phyloP scores from a whole-genome alignment of 2,329 filamentous ascomycete species.

The Fusarium xyrophilum region DNA sequence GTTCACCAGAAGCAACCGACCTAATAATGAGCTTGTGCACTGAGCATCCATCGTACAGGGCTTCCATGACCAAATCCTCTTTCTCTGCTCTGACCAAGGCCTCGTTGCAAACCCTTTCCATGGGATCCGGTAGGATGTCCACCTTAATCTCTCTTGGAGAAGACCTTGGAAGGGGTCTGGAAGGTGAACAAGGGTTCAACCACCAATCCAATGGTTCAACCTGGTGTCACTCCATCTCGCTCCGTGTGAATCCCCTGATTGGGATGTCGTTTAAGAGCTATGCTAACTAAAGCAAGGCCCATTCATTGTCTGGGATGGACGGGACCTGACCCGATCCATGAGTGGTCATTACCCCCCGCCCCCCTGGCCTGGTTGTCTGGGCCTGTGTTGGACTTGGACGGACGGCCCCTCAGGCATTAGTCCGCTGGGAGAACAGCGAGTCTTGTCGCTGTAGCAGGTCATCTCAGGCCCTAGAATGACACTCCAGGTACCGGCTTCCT shows the following conservation, averaged over 20 bases:
- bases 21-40: neutral
- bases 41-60: conserved; percentile 2
- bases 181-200: conserved; percentile 22
- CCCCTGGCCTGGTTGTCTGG: neutral
- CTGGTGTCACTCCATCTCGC: conserved; percentile 31
- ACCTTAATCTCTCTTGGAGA: conserved; percentile 36
- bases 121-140: conserved; percentile 26
- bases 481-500: neutral
- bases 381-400: conserved; percentile 13
- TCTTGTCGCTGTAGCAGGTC: conserved; percentile 5
- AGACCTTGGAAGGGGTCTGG: conserved; percentile 30
- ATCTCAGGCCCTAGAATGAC: conserved; percentile 6
- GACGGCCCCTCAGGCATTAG: conserved; percentile 14
- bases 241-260: conserved; percentile 28
- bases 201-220: conserved; percentile 27
- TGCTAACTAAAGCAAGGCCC: conserved; percentile 17
- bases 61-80: conserved; percentile 27
- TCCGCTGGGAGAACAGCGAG: conserved; percentile 5
- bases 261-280: conserved; percentile 21
- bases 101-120: conserved; percentile 24
- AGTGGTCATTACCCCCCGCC: conserved; percentile 5
- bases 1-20: conserved; percentile 1
- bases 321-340: conserved; percentile 19
- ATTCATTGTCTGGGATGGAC: conserved; percentile 30
- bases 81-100: conserved; percentile 8